Conservation (phyloP, 2,329 filamentous ascomycete species). For the Tolypocladium nubicola region DNA sequence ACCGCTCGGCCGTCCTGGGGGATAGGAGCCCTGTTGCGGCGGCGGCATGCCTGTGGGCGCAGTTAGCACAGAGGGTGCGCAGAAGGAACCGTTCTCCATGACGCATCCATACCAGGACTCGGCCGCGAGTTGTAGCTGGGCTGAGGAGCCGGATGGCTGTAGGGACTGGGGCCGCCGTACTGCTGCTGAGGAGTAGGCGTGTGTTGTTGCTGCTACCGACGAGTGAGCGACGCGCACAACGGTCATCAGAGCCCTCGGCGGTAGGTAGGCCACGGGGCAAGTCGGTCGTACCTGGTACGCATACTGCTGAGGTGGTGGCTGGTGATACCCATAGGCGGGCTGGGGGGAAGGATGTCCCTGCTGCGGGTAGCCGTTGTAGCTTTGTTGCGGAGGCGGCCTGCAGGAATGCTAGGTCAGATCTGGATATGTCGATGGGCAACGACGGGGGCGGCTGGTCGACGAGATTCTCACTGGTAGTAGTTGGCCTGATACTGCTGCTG, state of each 20-base stretch:
- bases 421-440: background rate
- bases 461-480: constrained; percentile 9
- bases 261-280: background rate
- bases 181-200: constrained; percentile 23
- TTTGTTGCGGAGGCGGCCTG: constrained; percentile 6
- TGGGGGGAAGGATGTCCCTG: constrained; percentile 37
- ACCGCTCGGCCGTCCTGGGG: constrained; percentile 17
- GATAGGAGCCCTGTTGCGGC: constrained; percentile 6
- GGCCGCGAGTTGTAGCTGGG: constrained; percentile 38
- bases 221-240: background rate
- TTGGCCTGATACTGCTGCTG: constrained; percentile 29
- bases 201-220: constrained; percentile 22
- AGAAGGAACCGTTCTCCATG: background rate
- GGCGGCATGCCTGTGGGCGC: constrained; percentile 8
- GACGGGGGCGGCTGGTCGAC: background rate
- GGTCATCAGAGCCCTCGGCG: background rate
- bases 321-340: constrained; percentile 33
- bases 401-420: background rate
- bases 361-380: constrained; percentile 30
- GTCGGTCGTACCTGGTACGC: constrained; percentile 18
- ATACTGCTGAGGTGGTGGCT: constrained; percentile 27
- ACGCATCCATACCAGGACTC: constrained; percentile 19
- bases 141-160: constrained; percentile 22
- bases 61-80: background rate
- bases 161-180: constrained; percentile 17